Conservation (phyloP, 1,284 basidiomycete species). For the Leccinum fallax region DNA sequence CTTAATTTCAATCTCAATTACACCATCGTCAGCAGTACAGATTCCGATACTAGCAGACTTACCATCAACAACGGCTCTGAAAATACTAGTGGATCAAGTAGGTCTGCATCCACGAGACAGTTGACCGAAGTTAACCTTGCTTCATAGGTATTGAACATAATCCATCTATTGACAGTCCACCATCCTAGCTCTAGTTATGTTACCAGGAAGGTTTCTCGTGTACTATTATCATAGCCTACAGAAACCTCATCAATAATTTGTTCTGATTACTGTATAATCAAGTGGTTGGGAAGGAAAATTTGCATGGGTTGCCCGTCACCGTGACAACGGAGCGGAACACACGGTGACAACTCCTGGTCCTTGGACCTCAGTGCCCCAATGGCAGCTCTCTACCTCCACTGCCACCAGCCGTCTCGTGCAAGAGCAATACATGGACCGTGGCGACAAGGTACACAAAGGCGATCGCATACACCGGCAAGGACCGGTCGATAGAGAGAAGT, state of each 20-base stretch:
- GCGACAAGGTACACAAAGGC: slow-evolving; percentile 71
- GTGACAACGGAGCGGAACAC: neutral
- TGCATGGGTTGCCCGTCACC: neutral
- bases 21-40: slow-evolving; percentile 6
- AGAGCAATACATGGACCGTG: slow-evolving; percentile 64
- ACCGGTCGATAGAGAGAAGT: slow-evolving; percentile 73
- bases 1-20: slow-evolving; percentile 4
- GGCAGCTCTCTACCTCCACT: slow-evolving; percentile 3
- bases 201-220: neutral
- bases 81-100: slow-evolving; percentile 13
- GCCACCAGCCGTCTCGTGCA: slow-evolving; percentile 43
- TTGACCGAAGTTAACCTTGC: neutral
- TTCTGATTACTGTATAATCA: neutral
- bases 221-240: slow-evolving; percentile 6
- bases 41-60: neutral
- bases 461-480: slow-evolving; percentile 81
- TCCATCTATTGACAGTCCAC: neutral
- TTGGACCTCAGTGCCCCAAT: neutral
- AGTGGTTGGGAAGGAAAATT: neutral
- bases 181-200: neutral
- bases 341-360: neutral
- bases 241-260: neutral
- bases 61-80: slow-evolving; percentile 13
- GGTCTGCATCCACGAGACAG: neutral
- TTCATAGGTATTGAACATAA: neutral